Percentiles rank a stretch among this genome's conserved stretches.
phyloP scores from a whole-genome alignment of 73 alveolate species.

The Blepharisma japonicum region DNA sequence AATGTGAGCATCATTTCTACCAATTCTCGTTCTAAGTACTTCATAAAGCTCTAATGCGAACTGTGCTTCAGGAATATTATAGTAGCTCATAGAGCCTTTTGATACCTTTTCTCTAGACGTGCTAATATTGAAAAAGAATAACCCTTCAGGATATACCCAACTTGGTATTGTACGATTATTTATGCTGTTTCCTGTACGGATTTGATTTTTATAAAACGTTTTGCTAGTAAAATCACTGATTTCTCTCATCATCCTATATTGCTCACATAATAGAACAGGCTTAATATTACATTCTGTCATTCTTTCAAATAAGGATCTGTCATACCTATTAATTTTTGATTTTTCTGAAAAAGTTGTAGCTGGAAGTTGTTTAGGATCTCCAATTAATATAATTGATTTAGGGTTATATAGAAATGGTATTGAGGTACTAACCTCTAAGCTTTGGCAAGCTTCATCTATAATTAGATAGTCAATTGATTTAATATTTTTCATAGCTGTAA shows the following conservation, averaged over 20 bases:
- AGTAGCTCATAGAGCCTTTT: not conserved
- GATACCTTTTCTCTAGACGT: not conserved
- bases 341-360: slow-evolving; percentile 57
- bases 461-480: slow-evolving; percentile 58
- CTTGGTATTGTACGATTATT: not conserved
- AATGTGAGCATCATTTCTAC: not conserved
- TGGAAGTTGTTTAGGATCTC: slow-evolving; percentile 71
- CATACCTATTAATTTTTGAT: slow-evolving; percentile 50
- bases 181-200: not conserved
- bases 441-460: slow-evolving; percentile 74
- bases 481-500: slow-evolving; percentile 33
- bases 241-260: slow-evolving; percentile 89
- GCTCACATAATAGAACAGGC: slow-evolving; percentile 75
- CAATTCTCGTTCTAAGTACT: not conserved
- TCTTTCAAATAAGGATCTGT: slow-evolving; percentile 56
- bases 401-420: slow-evolving; percentile 63
- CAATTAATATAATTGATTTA: slow-evolving; percentile 56
- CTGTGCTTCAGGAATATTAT: not conserved
- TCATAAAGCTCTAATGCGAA: not conserved
- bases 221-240: slow-evolving; percentile 6
- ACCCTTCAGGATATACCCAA: not conserved
- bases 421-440: slow-evolving; percentile 52
- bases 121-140: not conserved
- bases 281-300: slow-evolving; percentile 55
- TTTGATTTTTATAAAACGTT: not conserved